Evolutionary conservation across 257 asterid genomes (phyloP).

Genomic region (Scutellaria minor): DNA sequence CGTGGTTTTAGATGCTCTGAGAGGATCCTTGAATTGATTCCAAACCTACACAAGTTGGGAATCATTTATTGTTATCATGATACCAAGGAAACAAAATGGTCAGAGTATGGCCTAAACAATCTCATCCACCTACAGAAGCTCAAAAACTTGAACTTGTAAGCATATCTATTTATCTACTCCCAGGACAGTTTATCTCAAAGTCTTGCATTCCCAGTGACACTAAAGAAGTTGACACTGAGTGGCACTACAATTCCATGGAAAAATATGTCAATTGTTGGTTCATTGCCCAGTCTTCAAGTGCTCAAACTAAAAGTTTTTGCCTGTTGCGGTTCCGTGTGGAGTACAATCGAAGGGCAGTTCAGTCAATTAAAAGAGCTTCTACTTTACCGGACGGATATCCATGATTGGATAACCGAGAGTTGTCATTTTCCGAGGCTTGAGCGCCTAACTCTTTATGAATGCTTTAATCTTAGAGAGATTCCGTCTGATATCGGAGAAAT

Average conservation of each 20-base stretch:
- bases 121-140: too few relatives aligned
- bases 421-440: conserved; percentile 15
- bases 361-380: background rate
- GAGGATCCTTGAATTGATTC: background rate
- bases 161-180: background rate
- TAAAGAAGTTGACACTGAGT: too few relatives aligned
- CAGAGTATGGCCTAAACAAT: too few relatives aligned
- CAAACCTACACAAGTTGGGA: conserved; percentile 1
- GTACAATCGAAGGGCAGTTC: conserved; percentile 23
- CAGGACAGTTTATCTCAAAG: background rate
- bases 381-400: background rate
- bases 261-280: background rate
- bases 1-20: too few relatives aligned
- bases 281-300: conserved; percentile 28
- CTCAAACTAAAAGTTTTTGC: conserved; percentile 10
- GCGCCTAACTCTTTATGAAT: background rate
- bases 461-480: conserved; percentile 17
- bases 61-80: background rate
- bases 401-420: background rate
- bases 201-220: too few relatives aligned
- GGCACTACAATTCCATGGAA: conserved; percentile 20
- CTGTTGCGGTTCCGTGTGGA: conserved; percentile 15
- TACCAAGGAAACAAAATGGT: too few relatives aligned
- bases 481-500: conserved; percentile 32
- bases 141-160: too few relatives aligned